Base-by-base conservation (phyloP, 495 filamentous ascomycete genomes). In the Pseudoneurospora amorphoporcata region DNA sequence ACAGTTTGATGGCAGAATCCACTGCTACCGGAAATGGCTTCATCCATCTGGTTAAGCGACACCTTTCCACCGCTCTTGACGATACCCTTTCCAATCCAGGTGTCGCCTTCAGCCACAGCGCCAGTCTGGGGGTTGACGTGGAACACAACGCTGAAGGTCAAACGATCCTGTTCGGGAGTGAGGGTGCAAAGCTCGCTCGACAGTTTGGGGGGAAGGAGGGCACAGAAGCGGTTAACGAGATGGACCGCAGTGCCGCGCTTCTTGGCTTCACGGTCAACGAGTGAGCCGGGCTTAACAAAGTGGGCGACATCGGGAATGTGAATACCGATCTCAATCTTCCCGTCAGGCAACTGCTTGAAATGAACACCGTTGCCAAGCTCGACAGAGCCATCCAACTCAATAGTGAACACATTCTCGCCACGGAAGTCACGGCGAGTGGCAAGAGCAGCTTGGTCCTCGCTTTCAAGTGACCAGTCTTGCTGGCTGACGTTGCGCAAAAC, bases 171-270 rank as follows among this genome's bases (percentile, higher is more conserved):
- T 17, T 90, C 92, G 16, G 94, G 94, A 68, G 88, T 89, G 73
- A 99, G 83, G 70, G 95, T 94, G 84, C 93, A 95, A 69, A 98
- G 85, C 69, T 98, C 95, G 45, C 88, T 87, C 9, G 94, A 91
- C 70, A 99, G 85, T 79, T 90, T 92, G 0, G 91, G 85, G 17
- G 95, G 95, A 65, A 99, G 88, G 88, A 99, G 88, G 75, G 94
- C 93, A 78, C 97, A 97, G 70, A 92, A 88, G 35, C 94, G 89
- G 82, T 97, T 94, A 81, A 97, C 91, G 69, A 99, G 84, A 76
- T 98, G 94, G 17, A 99, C 95, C 42, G 92, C 94, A 69, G 95
- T 98, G 72, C 95, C 96, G 39, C 95, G 91, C 86, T 99, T 99
- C 88, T 96, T 97, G 2, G 95, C 95, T 83, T 99, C 95, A 58